Evolutionary conservation across 2,329 filamentous ascomycete genomes (phyloP).

Genomic region (Talaromyces sp.): DNA sequence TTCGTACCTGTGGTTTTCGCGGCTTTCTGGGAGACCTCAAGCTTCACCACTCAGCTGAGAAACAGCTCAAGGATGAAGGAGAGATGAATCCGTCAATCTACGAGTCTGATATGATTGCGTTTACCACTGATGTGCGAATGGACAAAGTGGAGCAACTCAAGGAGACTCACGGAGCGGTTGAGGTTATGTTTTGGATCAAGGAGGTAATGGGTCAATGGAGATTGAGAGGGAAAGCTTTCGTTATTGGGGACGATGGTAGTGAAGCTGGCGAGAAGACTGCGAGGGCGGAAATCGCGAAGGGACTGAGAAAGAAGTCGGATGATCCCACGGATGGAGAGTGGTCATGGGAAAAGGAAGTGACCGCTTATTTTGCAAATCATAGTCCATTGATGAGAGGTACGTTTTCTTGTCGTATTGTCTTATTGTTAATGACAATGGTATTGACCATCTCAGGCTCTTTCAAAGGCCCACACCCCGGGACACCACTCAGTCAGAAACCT

Average conservation of each 20-base stretch:
- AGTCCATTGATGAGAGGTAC: slow-evolving; percentile 71
- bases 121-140: slow-evolving; percentile 89
- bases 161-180: slow-evolving; percentile 67
- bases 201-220: slow-evolving; percentile 77
- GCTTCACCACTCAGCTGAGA: slow-evolving; percentile 70
- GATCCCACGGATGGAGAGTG: slow-evolving; percentile 51
- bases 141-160: slow-evolving; percentile 72
- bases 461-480: slow-evolving; percentile 67
- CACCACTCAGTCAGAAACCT: slow-evolving; percentile 53
- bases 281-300: slow-evolving; percentile 59
- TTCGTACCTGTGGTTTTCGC: slow-evolving; percentile 77
- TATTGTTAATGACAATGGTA: slow-evolving; percentile 5
- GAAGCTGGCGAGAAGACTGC: slow-evolving; percentile 44
- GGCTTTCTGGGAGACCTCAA: slow-evolving; percentile 68
- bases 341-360: slow-evolving; percentile 76
- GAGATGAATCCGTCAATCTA: slow-evolving; percentile 62
- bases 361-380: slow-evolving; percentile 85
- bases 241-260: slow-evolving; percentile 67
- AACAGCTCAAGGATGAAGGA: slow-evolving; percentile 51
- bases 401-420: slow-evolving; percentile 19
- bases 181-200: slow-evolving; percentile 78
- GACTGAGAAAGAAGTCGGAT: slow-evolving; percentile 44
- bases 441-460: slow-evolving; percentile 55
- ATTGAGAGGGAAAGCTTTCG: slow-evolving; percentile 69
- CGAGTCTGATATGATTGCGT: slow-evolving; percentile 72